Conservation (phyloP, 768 basidiomycete genomes). For the Amanita thiersii region DNA sequence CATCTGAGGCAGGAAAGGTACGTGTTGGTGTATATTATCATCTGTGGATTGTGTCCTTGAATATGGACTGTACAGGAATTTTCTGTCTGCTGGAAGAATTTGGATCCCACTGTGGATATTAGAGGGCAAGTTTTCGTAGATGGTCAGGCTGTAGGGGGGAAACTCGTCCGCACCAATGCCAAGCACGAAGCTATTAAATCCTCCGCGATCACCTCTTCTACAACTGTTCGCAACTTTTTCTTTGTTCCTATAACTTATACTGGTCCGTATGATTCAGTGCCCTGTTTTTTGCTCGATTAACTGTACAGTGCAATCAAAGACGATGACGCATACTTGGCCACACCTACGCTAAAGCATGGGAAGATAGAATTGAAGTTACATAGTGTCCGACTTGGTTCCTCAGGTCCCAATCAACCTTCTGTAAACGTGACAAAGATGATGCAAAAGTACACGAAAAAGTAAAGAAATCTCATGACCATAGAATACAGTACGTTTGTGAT, state of each 20-base stretch:
- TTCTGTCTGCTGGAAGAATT: background rate
- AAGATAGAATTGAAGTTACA: conserved; percentile 12
- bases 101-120: background rate
- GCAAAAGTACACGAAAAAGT: conserved; percentile 17
- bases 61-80: conserved; percentile 1
- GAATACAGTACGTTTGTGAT: conserved; percentile 15
- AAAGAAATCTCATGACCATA: conserved; percentile 17
- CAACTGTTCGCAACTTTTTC: background rate
- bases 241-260: conserved; percentile 10
- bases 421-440: too few relatives aligned
- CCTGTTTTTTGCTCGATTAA: background rate
- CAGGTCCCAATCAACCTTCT: too few relatives aligned
- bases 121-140: background rate
- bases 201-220: background rate
- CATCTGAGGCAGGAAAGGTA: conserved; percentile 11
- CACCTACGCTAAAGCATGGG: conserved; percentile 10
- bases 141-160: background rate
- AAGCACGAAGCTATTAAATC: background rate
- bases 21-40: background rate
- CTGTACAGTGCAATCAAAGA: conserved; percentile 11
- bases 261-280: conserved; percentile 3
- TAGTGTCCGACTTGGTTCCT: too few relatives aligned
- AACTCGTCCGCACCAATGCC: background rate
- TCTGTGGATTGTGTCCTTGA: background rate
- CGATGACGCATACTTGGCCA: conserved; percentile 16